A percentile compares a stretch with the other conserved stretches of the same genome.
These are phyloP conservation scores for Claviceps quebecensis DNA, from an alignment of 2,329 filamentous ascomycete genomes.

Conservation along the genomic window DNA sequence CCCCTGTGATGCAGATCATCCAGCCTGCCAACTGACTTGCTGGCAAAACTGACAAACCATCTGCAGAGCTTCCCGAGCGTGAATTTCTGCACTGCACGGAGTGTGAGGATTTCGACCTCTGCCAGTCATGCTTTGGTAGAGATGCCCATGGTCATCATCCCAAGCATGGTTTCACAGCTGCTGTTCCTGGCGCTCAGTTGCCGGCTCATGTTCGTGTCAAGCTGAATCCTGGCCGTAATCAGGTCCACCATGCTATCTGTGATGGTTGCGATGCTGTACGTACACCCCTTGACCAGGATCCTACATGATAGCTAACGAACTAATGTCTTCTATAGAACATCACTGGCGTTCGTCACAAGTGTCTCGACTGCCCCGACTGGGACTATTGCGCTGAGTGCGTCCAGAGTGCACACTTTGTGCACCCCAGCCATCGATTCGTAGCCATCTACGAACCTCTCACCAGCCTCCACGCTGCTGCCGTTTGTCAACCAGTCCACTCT, in stretches of 20 bases:
- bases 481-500: slow-evolving; percentile 42
- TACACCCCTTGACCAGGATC: no score
- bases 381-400: slow-evolving; percentile 80
- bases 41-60: not conserved
- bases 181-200: slow-evolving; percentile 47
- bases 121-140: slow-evolving; percentile 62
- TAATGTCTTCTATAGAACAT: slow-evolving; percentile 39
- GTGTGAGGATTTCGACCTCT: slow-evolving; percentile 89
- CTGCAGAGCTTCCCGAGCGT: slow-evolving; percentile 52
- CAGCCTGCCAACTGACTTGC: not conserved
- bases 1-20: not conserved
- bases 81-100: slow-evolving; percentile 73
- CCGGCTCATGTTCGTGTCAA: slow-evolving; percentile 48
- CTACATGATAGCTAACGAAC: not conserved
- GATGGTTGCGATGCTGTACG: slow-evolving; percentile 68
- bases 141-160: slow-evolving; percentile 85
- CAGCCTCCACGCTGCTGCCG: slow-evolving; percentile 9
- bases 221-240: slow-evolving; percentile 66
- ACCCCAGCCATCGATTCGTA: slow-evolving; percentile 78
- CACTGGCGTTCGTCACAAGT: slow-evolving; percentile 86
- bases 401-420: slow-evolving; percentile 49
- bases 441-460: slow-evolving; percentile 64
- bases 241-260: slow-evolving; percentile 76
- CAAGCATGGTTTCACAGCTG: slow-evolving; percentile 63
- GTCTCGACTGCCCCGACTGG: slow-evolving; percentile 92